phyloP scores from a whole-genome alignment of 148 eudicot species.

The Fagopyrum esculentum region DNA sequence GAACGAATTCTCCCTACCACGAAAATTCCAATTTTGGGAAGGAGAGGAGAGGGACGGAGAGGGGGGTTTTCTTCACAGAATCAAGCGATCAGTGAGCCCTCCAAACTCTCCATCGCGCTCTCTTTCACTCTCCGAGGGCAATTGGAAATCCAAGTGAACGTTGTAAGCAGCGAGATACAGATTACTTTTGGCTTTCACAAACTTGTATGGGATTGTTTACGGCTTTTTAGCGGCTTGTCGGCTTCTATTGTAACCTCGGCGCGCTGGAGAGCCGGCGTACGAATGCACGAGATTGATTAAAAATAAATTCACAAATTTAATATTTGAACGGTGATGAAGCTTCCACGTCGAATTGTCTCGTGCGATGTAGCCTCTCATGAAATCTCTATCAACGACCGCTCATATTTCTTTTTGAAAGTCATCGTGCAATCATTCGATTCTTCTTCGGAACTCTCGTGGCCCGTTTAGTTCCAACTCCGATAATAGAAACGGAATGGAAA shows the following conservation, averaged over 20 bases:
- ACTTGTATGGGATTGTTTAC: neutral
- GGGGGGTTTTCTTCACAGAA: neutral
- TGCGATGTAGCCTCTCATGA: no score
- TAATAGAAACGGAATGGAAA: no score
- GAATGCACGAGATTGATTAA: neutral
- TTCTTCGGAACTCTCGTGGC: no score
- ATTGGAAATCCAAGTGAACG: neutral
- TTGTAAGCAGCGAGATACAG: neutral
- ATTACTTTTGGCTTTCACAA: no score
- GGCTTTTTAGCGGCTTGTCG: neutral
- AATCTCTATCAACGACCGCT: no score
- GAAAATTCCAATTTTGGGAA: neutral
- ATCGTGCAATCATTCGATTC: no score
- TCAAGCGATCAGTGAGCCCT: neutral
- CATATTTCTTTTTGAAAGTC: no score
- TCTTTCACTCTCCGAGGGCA: neutral
- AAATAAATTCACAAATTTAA: no score
- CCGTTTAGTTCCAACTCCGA: no score
- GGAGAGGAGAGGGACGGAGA: neutral
- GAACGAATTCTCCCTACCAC: slow-evolving; percentile 16
- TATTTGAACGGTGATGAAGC: no score
- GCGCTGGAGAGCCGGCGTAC: neutral
- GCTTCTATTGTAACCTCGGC: neutral
- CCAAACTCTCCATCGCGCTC: neutral
- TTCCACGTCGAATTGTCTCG: no score